Evolutionary conservation across 2,329 filamentous ascomycete species (phyloP).

Genomic region (Venturiaceae sp.): DNA sequence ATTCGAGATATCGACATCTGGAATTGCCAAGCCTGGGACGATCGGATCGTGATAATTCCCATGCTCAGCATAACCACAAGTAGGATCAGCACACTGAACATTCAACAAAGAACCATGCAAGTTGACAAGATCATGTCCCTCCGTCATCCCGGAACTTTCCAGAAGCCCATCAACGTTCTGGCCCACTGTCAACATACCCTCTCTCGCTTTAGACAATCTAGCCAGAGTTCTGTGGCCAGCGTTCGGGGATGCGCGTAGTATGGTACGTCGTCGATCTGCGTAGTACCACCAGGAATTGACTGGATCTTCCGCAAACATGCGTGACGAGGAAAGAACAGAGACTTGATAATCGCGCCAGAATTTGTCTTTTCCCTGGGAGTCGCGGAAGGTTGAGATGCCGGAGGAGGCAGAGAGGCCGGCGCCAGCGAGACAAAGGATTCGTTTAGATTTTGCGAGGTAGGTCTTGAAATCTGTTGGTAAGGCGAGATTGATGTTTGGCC

Average conservation of each 20-base stretch:
- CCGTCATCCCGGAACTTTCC: constrained; percentile 10
- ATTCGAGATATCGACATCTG: constrained; percentile 9
- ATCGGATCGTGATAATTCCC: background rate
- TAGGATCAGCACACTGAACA: constrained; percentile 11
- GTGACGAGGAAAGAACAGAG: constrained; percentile 11
- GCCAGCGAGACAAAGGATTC: constrained; percentile 16
- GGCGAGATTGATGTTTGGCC: background rate
- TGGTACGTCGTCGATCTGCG: constrained; percentile 10
- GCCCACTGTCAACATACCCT: constrained; percentile 13
- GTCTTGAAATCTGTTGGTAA: background rate
- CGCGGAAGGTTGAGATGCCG: constrained; percentile 17
- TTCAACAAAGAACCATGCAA: constrained; percentile 14
- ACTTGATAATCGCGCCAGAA: constrained; percentile 14
- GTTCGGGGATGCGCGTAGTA: constrained; percentile 14
- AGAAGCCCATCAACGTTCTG: constrained; percentile 18
- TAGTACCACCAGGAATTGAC: constrained; percentile 15
- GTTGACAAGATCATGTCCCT: constrained; percentile 9
- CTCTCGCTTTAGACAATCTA: constrained; percentile 11
- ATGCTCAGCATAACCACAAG: background rate
- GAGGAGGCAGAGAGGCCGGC: constrained; percentile 17
- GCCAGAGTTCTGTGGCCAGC: constrained; percentile 15
- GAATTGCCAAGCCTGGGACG: background rate
- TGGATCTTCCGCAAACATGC: constrained; percentile 14
- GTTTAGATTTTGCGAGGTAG: constrained; percentile 12
- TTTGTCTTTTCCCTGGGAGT: constrained; percentile 11